Conservation (phyloP, 768 basidiomycete genomes). For the Pleurotus tuoliensis region DNA sequence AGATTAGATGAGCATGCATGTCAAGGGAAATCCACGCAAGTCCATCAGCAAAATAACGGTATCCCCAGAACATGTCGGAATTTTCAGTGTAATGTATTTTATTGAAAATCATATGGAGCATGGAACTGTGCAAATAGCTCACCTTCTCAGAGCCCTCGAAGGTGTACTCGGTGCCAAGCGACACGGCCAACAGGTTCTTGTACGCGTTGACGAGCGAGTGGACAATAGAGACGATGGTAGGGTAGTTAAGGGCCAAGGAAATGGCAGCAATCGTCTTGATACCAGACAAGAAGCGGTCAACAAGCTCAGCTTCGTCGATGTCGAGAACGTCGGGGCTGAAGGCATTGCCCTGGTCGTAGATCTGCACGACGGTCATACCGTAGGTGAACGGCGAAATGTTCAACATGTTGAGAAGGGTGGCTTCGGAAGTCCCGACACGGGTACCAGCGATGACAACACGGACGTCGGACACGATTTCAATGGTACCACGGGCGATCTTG, state of each 20-base stretch:
- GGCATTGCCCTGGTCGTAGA: conserved; percentile 90
- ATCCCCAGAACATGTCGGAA: conserved; percentile 55
- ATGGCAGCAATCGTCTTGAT: conserved; percentile 95
- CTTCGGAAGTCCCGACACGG: conserved; percentile 96
- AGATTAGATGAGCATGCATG: conserved; percentile 11
- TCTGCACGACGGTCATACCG: conserved; percentile 97
- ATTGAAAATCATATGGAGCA: conserved; percentile 28
- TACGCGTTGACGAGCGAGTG: conserved; percentile 98
- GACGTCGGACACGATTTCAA: conserved; percentile 97
- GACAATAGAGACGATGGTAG: conserved; percentile 88
- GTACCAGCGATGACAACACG: conserved; percentile 90
- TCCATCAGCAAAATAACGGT: conserved; percentile 21
- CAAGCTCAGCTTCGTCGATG: conserved; percentile 85
- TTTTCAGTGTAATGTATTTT: conserved; percentile 73
- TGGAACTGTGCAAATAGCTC: conserved; percentile 20
- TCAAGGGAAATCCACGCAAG: conserved; percentile 4
- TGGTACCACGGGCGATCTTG: conserved; percentile 99
- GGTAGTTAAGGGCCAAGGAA: conserved; percentile 94
- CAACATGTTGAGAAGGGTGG: conserved; percentile 98
- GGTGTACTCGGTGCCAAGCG: conserved; percentile 87
- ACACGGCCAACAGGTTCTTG: conserved; percentile 94
- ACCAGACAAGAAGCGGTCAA: conserved; percentile 89
- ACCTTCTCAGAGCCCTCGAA: conserved; percentile 96
- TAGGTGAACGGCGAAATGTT: conserved; percentile 99
- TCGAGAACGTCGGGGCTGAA: conserved; percentile 92